Percentiles rank a stretch among this genome's conserved stretches.
phyloP scores from a whole-genome alignment of 106 monocot genomes.

The Acanthochlamys bracteata region DNA sequence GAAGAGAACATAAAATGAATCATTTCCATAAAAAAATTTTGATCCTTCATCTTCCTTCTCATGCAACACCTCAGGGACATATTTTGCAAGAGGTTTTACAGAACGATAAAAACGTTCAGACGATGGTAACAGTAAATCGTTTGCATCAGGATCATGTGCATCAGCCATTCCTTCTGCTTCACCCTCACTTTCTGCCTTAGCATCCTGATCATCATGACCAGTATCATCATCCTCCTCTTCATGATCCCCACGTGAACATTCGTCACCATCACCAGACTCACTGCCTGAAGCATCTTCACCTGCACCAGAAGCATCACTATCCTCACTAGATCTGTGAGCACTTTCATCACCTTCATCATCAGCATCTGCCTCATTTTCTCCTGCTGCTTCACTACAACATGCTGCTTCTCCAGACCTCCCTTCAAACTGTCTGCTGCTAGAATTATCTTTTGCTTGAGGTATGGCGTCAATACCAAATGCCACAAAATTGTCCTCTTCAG shows the following conservation, averaged over 20 bases:
- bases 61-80: constrained; percentile 48
- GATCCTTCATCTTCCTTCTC: constrained; percentile 50
- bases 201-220: constrained; percentile 64
- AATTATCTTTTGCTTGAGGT: constrained; percentile 33
- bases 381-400: constrained; percentile 32
- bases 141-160: constrained; percentile 58
- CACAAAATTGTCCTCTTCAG: constrained; percentile 91
- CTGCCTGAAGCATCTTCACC: constrained; percentile 81
- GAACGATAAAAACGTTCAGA: constrained; percentile 52
- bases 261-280: constrained; percentile 86
- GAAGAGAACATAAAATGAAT: constrained; percentile 88
- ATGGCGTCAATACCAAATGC: constrained; percentile 36
- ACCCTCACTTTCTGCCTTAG: constrained; percentile 86
- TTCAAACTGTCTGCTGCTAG: constrained; percentile 30
- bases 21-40: constrained; percentile 86
- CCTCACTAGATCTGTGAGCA: constrained; percentile 73
- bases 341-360: constrained; percentile 94
- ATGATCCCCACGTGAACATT: constrained; percentile 71
- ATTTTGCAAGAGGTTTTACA: constrained; percentile 73
- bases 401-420: constrained; percentile 22
- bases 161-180: constrained; percentile 76
- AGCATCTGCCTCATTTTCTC: constrained; percentile 81
- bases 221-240: constrained; percentile 76
- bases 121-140: constrained; percentile 45
- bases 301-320: constrained; percentile 90